Conservation (phyloP, 164 flowering plant genomes). For the Taxillus chinensis region DNA sequence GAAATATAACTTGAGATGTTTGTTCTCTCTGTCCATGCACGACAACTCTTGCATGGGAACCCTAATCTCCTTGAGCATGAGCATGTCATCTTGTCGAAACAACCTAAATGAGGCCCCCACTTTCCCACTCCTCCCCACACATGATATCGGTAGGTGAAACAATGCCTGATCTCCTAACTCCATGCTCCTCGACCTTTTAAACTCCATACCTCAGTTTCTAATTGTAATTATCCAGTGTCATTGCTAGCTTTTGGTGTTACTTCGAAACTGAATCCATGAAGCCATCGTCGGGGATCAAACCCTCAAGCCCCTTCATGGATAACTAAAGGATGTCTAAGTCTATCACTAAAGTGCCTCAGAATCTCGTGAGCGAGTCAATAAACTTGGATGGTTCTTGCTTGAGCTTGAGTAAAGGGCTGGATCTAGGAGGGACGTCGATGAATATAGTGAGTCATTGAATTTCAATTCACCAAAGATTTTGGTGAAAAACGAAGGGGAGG, state of each 20-base stretch:
- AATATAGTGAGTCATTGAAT: conserved; percentile 31
- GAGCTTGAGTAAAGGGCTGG: not conserved
- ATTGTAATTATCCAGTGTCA: not conserved
- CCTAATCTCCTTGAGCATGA: conserved; percentile 56
- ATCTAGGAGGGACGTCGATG: conserved; percentile 2
- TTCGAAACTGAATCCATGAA: not conserved
- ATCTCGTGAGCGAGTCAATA: conserved; percentile 2
- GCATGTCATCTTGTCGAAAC: conserved; percentile 55
- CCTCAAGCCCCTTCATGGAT: conserved; percentile 82
- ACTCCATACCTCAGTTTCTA: not conserved
- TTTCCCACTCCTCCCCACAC: conserved; percentile 64
- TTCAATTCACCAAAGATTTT: conserved; percentile 78
- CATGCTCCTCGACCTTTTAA: conserved; percentile 19
- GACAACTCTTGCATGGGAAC: conserved; percentile 56
- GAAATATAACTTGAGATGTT: conserved; percentile 54
- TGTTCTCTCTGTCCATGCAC: conserved; percentile 69
- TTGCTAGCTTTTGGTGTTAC: not conserved
- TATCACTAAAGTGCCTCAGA: conserved; percentile 16
- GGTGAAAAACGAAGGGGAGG: conserved; percentile 33
- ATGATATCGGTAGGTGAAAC: conserved; percentile 81
- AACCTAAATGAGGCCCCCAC: conserved; percentile 57
- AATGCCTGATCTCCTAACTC: not conserved
- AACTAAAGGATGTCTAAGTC: conserved; percentile 43
- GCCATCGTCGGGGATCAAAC: conserved; percentile 6
- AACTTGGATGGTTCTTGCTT: not conserved